Conservation (phyloP, 441 rosid genomes). For the Gossypium aridum region DNA sequence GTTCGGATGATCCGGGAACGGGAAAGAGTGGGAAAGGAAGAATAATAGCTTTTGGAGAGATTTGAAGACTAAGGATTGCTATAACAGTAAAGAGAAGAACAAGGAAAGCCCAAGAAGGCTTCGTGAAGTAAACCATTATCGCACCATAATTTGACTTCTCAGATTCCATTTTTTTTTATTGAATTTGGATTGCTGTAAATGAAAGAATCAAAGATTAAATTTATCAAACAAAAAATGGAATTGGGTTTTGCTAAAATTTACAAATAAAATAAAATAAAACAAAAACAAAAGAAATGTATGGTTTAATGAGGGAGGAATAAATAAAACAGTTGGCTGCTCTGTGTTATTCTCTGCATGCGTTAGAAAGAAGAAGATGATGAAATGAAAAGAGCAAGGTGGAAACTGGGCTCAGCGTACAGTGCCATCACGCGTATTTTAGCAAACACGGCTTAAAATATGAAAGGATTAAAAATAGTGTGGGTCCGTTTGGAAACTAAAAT, state of each 20-base stretch:
- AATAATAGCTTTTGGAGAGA: conserved; percentile 31
- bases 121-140: conserved; percentile 16
- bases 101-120: conserved; percentile 47
- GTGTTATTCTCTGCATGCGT: background rate
- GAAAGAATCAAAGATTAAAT: background rate
- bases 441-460: background rate
- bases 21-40: conserved; percentile 23
- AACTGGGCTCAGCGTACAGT: background rate
- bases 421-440: background rate
- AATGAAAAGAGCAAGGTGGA: background rate
- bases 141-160: conserved; percentile 25
- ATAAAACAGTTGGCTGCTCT: conserved; percentile 8
- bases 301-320: conserved; percentile 1
- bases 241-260: background rate
- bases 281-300: background rate
- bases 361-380: background rate
- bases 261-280: background rate
- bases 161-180: conserved; percentile 35
- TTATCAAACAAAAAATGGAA: background rate
- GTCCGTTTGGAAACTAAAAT: conserved; percentile 2
- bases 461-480: background rate
- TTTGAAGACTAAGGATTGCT: conserved; percentile 49
- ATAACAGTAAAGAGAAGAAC: conserved; percentile 43
- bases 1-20: background rate
- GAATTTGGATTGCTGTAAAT: background rate